Base-by-base conservation (phyloP, 768 basidiomycete species). In the Tulasnella sp. region DNA sequence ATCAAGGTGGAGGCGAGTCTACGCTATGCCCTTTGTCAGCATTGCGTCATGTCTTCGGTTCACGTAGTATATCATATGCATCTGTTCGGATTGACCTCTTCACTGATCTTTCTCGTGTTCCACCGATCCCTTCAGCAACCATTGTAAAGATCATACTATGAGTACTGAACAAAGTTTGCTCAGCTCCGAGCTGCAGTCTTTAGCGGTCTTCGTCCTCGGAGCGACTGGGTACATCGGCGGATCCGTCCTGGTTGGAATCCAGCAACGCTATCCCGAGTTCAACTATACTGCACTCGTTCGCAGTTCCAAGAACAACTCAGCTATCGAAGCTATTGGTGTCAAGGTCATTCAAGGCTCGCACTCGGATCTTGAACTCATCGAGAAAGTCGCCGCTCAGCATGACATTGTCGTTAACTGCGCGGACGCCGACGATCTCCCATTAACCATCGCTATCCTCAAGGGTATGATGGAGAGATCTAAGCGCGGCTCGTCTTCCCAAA, bases 161-260 rank as follows among this genome's bases (percentile, higher is more conserved):
- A 26, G 22, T 26, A 59, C 19, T 11, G 52, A 59, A n/a, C 52
- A n/a, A 5, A 26, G 22, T 29, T 59, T 59, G 52, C 22, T 59
- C 52, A 26, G 52, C 11, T 59, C 52, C 52, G 52, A 67, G 14
- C 29, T 36, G 34, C 19, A 29, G 26, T 19, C 69, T n/a, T 16
- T 29, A 1, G 32, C 35, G 17, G 73, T 74, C 35, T 63, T 74
- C 40, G 22, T 74, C 7, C 32, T 74, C 36, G 74, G 74, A 22
- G 72, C 69, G 7, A 74, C 73, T 8, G 74, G 74, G 3, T 74
- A 74, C 59, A 74, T 74, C 11, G 74, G 74, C 22, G 76, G 76
- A 52, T 79, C 82, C 8, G 79, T 83, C 44, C 78, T 81, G 22
- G 77, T 80, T 34, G 79, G 79, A 9, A 79, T 80, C 0, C 75